These are phyloP conservation scores for Bretschneidera sinensis DNA, from an alignment of 345 rosid species.

Conservation along the genomic window DNA sequence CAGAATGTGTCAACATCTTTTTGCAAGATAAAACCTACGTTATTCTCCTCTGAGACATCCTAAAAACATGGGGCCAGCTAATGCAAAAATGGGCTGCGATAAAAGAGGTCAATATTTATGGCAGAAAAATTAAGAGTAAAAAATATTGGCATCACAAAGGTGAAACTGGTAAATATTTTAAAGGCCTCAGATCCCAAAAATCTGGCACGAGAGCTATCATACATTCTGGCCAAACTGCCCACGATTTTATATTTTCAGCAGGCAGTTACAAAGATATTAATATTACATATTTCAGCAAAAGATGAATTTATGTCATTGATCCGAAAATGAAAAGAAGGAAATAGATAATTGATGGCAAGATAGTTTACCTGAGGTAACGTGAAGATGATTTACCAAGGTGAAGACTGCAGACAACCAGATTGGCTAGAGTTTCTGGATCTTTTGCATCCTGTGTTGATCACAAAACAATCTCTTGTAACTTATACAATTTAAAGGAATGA, in stretches of 20 bases:
- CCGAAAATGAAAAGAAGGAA: neutral
- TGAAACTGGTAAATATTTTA: too few species aligned
- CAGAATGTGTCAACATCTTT: too few species aligned
- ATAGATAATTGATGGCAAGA: conserved; percentile 1
- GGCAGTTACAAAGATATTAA: too few species aligned
- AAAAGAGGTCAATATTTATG: neutral
- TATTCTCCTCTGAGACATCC: too few species aligned
- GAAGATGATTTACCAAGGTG: conserved; percentile 87
- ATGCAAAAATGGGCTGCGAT: neutral
- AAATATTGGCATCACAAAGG: too few species aligned
- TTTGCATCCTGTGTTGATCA: conserved; percentile 69
- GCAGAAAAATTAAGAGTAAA: neutral
- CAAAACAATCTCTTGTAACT: conserved; percentile 14
- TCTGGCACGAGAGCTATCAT: neutral
- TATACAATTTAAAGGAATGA: neutral
- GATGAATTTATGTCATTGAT: neutral
- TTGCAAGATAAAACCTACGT: too few species aligned
- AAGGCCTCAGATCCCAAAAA: neutral
- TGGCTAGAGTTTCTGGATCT: conserved; percentile 94
- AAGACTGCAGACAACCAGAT: conserved; percentile 89
- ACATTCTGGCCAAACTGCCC: too few species aligned
- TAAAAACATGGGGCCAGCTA: neutral
- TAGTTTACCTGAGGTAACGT: conserved; percentile 70
- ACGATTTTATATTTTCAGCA: too few species aligned
- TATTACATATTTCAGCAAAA: neutral